phyloP scores from a whole-genome alignment of 768 basidiomycete species.

The Pluteus cervinus region DNA sequence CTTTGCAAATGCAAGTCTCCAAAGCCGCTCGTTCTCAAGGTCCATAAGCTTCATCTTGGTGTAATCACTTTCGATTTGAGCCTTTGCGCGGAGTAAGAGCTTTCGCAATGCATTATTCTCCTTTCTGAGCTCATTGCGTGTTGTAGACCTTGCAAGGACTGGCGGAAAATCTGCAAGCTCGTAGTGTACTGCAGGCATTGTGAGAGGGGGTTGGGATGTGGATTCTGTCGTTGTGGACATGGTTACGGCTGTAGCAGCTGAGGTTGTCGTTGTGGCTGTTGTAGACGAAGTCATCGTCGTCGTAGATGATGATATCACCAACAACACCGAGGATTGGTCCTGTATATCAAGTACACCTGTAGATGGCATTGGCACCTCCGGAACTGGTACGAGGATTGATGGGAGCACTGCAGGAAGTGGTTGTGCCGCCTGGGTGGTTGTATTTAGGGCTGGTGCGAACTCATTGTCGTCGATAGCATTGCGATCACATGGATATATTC shows the following conservation, averaged over 20 bases:
- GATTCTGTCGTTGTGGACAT: slow-evolving; percentile 2
- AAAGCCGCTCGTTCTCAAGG: slow-evolving; percentile 19
- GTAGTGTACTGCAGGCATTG: not conserved
- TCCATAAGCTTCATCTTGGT: slow-evolving; percentile 21
- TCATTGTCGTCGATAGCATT: slow-evolving; percentile 11
- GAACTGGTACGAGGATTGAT: slow-evolving; percentile 6
- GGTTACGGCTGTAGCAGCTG: slow-evolving; percentile 3
- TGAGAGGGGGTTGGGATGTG: not conserved
- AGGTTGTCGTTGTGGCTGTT: not conserved
- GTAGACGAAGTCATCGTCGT: not conserved
- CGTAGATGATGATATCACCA: too few relatives aligned
- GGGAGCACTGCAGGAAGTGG: slow-evolving; percentile 13
- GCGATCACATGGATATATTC: slow-evolving; percentile 22
- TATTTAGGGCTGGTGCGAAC: slow-evolving; percentile 20
- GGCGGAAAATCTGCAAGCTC: slow-evolving; percentile 8
- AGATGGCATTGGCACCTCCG: not conserved
- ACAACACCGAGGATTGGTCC: too few relatives aligned
- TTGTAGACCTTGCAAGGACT: slow-evolving; percentile 5
- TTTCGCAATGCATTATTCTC: slow-evolving; percentile 10
- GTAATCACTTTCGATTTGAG: slow-evolving; percentile 15
- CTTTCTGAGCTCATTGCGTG: slow-evolving; percentile 3
- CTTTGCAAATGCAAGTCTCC: slow-evolving; percentile 13
- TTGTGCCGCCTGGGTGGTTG: slow-evolving; percentile 17
- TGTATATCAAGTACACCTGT: not conserved
- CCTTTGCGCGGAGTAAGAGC: slow-evolving; percentile 8